Evolutionary conservation across 179 eudicot species (phyloP).

Genomic region (Pouteria campechiana): DNA sequence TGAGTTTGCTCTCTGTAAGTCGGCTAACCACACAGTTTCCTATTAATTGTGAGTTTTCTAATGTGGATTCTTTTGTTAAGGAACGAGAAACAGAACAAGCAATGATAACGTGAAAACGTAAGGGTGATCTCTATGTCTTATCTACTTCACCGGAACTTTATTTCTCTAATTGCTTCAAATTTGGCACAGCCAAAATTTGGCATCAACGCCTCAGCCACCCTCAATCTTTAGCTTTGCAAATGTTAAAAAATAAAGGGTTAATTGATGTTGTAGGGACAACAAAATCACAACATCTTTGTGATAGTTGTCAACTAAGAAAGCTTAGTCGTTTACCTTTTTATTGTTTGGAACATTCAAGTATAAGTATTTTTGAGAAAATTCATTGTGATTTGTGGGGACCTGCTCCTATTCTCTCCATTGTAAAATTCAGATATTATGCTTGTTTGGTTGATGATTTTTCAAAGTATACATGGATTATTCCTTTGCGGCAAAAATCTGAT

Average conservation of each 20-base stretch:
- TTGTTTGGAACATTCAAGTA: not conserved
- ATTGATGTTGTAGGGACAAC: not conserved
- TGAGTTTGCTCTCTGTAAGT: no score
- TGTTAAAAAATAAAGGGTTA: no score
- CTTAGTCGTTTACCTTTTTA: not conserved
- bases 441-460: not conserved
- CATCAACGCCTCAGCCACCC: not conserved
- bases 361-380: no score
- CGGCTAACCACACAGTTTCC: no score
- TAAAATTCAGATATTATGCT: not conserved
- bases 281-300: not conserved
- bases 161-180: no score
- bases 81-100: no score
- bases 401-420: not conserved
- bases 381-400: no score
- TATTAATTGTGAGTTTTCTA: no score
- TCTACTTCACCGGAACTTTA: no score
- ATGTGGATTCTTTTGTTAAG: no score
- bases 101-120: no score
- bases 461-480: not conserved
- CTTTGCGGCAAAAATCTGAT: not conserved
- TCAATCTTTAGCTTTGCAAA: not conserved
- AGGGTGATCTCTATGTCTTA: no score
- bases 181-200: not conserved
- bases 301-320: not conserved